A percentile compares a stretch with the other conserved stretches of the same genome.
phyloP scores from a whole-genome alignment of 257 asterid genomes.

The Jacaranda mimosifolia region DNA sequence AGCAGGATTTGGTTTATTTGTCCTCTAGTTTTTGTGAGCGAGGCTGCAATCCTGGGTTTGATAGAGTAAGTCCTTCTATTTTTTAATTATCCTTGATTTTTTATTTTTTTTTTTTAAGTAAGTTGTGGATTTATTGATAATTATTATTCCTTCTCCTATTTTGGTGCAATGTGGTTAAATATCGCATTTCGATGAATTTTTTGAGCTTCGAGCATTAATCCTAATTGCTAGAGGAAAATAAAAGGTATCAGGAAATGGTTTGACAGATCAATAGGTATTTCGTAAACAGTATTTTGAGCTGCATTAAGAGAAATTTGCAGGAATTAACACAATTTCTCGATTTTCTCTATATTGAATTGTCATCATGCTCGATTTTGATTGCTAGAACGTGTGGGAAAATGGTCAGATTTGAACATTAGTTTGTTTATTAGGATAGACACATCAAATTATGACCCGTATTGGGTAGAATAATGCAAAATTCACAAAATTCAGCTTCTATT shows the following conservation, averaged over 20 bases:
- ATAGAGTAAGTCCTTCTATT: conserved; percentile 56
- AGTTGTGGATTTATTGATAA: background rate
- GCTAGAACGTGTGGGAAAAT: background rate
- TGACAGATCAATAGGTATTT: background rate
- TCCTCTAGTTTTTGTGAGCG: conserved; percentile 76
- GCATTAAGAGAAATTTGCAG: background rate
- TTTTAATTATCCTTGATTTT: background rate
- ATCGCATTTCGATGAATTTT: background rate
- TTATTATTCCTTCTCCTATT: background rate
- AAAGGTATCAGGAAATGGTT: background rate
- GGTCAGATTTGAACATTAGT: background rate
- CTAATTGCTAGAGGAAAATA: conserved; percentile 4
- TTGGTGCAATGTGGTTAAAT: background rate
- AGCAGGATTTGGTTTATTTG: conserved; percentile 88
- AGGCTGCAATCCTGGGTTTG: conserved; percentile 81
- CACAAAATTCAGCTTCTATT: background rate
- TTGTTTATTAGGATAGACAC: background rate
- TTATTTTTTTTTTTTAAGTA: background rate
- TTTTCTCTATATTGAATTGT: background rate
- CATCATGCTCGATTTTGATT: background rate
- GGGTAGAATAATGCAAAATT: background rate
- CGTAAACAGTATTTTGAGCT: background rate
- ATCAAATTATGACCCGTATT: background rate
- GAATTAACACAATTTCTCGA: background rate
- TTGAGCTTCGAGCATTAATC: conserved; percentile 4